A percentile compares a stretch with the other conserved stretches of the same genome.
Conservation (phyloP, 1,139 yeast species). For the Candida tropicalis region DNA sequence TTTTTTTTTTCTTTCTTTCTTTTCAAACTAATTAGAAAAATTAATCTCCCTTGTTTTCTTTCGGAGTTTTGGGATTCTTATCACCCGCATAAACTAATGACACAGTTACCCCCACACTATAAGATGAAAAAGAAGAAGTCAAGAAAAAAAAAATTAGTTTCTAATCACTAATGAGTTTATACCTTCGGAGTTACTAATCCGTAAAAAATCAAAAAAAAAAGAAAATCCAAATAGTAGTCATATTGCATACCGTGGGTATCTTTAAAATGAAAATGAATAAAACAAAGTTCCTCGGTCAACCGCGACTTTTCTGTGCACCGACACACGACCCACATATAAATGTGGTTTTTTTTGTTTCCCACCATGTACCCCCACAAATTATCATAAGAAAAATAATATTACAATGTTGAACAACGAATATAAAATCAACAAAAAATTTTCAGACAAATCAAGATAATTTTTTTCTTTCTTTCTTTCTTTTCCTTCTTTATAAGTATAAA, state of each 20-base stretch:
- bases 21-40: too few relatives aligned
- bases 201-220: background rate
- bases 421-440: slow-evolving; percentile 6
- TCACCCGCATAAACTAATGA: background rate
- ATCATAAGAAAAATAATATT: slow-evolving; percentile 3
- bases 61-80: background rate
- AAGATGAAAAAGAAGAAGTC: background rate
- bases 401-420: background rate
- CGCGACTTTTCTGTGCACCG: too few relatives aligned
- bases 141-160: background rate
- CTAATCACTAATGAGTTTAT: too few relatives aligned
- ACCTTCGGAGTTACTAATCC: background rate
- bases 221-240: background rate
- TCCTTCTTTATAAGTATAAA: background rate
- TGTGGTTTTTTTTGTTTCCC: too few relatives aligned
- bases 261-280: too few relatives aligned
- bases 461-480: background rate
- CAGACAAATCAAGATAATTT: background rate
- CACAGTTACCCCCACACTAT: background rate
- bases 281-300: too few relatives aligned
- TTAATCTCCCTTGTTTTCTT: background rate
- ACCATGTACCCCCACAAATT: slow-evolving; percentile 10
- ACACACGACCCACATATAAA: too few relatives aligned
- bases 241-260: too few relatives aligned
- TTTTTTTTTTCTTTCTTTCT: too few relatives aligned